These are phyloP conservation scores for Raffaelea arxii DNA, from an alignment of 2,329 filamentous ascomycete genomes.

Conservation along the genomic window DNA sequence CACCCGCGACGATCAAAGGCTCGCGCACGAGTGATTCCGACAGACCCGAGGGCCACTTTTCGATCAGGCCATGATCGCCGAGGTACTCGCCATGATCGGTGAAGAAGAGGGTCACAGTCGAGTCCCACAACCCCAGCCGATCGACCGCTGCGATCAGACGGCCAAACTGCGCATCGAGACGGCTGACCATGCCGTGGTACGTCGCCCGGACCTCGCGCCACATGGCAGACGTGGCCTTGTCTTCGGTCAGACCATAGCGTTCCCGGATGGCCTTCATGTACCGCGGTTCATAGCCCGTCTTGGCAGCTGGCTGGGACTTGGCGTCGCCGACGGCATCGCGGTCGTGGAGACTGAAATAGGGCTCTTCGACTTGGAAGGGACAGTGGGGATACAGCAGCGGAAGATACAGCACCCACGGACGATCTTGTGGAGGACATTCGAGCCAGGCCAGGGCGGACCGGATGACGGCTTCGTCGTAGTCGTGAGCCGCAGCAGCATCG, in stretches of 20 bases:
- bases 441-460: slow-evolving; percentile 32
- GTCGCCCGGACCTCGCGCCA: slow-evolving; percentile 34
- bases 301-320: slow-evolving; percentile 12
- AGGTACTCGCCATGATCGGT: slow-evolving; percentile 37
- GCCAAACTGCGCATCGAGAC: slow-evolving; percentile 35
- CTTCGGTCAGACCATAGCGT: slow-evolving; percentile 27
- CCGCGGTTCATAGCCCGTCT: slow-evolving; percentile 30
- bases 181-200: slow-evolving; percentile 36
- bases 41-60: slow-evolving; percentile 37
- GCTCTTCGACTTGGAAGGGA: slow-evolving; percentile 37
- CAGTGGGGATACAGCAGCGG: slow-evolving; percentile 34
- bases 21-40: slow-evolving; percentile 31
- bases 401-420: slow-evolving; percentile 33
- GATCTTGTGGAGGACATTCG: slow-evolving; percentile 27
- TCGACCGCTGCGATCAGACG: slow-evolving; percentile 25
- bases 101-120: slow-evolving; percentile 33
- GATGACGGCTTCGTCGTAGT: slow-evolving; percentile 35
- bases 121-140: slow-evolving; percentile 23
- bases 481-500: slow-evolving; percentile 24
- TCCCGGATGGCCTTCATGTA: slow-evolving; percentile 30
- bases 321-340: slow-evolving; percentile 13
- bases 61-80: slow-evolving; percentile 35
- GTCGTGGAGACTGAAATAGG: slow-evolving; percentile 36
- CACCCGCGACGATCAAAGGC: slow-evolving; percentile 33
- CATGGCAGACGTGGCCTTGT: slow-evolving; percentile 28